These are phyloP conservation scores for Penicillium mononematosum DNA, from an alignment of 495 filamentous ascomycete genomes.

Conservation along the genomic window DNA sequence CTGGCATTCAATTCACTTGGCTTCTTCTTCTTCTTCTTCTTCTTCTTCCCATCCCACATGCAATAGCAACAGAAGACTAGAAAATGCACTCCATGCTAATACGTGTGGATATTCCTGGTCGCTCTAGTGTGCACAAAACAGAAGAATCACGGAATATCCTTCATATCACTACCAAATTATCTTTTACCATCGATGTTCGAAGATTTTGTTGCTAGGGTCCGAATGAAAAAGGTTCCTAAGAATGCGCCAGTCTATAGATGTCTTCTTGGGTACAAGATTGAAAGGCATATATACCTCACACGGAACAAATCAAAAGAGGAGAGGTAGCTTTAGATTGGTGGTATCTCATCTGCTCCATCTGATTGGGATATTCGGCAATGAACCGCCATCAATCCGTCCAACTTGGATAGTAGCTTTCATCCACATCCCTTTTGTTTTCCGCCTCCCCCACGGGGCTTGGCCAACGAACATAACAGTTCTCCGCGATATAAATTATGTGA, in stretches of 20 bases:
- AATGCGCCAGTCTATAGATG: background rate
- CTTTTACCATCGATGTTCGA: too few species aligned
- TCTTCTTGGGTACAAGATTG: background rate
- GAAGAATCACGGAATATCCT: too few species aligned
- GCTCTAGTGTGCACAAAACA: too few species aligned
- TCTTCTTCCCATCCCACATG: too few species aligned
- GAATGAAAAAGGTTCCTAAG: background rate
- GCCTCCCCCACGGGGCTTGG: background rate
- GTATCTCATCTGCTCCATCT: background rate
- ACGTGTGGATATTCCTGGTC: too few species aligned
- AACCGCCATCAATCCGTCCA: background rate
- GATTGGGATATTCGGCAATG: background rate
- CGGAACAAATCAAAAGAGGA: background rate
- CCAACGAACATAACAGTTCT: background rate
- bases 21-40: too few species aligned
- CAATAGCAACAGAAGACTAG: too few species aligned
- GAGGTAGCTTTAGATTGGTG: background rate
- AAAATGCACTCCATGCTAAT: too few species aligned
- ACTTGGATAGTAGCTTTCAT: background rate
- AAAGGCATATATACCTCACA: background rate
- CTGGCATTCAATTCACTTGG: too few species aligned
- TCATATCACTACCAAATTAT: too few species aligned
- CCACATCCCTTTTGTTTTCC: background rate
- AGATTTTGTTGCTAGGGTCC: background rate
- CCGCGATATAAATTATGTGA: constrained; percentile 9